Evolutionary conservation across 1,284 basidiomycete species (phyloP).

Genomic region (Mycena citricolor): DNA sequence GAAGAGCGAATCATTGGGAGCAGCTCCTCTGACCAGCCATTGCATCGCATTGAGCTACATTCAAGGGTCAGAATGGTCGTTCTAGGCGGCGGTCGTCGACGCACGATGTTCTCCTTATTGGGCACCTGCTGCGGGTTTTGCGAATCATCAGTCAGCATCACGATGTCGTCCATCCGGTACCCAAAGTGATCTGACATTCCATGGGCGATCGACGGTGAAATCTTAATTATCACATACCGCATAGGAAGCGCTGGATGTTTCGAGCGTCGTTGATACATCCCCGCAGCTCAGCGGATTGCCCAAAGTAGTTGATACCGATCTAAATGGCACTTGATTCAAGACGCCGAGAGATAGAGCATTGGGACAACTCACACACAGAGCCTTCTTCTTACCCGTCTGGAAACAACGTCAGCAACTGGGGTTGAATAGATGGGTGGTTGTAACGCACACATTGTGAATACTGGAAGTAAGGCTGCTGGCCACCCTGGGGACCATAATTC

Average conservation of each 20-base stretch:
- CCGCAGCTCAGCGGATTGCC: conserved; percentile 58
- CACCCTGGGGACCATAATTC: conserved; percentile 64
- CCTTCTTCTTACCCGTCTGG: conserved; percentile 79
- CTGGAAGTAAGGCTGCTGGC: conserved; percentile 70
- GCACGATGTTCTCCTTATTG: conserved; percentile 80
- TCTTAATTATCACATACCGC: conserved; percentile 42
- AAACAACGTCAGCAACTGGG: no score
- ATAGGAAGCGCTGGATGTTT: conserved; percentile 76
- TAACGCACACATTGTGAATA: conserved; percentile 89
- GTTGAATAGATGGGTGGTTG: no score
- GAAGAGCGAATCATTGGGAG: conserved; percentile 85
- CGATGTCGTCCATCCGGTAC: conserved; percentile 81
- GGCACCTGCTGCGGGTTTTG: conserved; percentile 64
- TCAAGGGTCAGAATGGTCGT: conserved; percentile 3
- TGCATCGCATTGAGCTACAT: conserved; percentile 76
- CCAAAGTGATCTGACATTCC: conserved; percentile 56
- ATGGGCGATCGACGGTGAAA: not conserved
- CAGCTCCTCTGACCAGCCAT: conserved; percentile 84
- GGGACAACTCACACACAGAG: conserved; percentile 46
- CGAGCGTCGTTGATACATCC: conserved; percentile 90
- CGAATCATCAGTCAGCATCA: conserved; percentile 82
- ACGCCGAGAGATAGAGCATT: not conserved
- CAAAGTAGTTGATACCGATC: conserved; percentile 85
- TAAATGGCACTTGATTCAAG: conserved; percentile 29
- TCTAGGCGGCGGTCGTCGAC: conserved; percentile 27